phyloP scores from a whole-genome alignment of 208 protist genomes.

The Porcisia hertigi region DNA sequence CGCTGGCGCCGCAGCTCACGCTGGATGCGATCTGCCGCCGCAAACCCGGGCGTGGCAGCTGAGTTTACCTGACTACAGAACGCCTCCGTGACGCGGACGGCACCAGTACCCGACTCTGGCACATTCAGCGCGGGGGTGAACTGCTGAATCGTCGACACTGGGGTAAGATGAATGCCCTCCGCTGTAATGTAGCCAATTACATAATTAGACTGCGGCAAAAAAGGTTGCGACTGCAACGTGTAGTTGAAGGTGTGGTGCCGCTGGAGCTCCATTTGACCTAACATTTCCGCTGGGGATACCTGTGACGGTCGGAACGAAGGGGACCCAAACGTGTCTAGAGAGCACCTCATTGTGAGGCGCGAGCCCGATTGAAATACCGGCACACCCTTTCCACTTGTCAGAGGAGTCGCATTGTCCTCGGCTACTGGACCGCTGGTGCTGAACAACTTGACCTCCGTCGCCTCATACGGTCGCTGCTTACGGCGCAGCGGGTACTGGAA shows the following conservation, averaged over 20 bases:
- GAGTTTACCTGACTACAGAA: slow-evolving; percentile 50
- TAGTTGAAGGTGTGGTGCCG: slow-evolving; percentile 57
- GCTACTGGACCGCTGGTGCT: slow-evolving; percentile 35
- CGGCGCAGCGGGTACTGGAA: slow-evolving; percentile 87
- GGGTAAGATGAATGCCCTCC: slow-evolving; percentile 70
- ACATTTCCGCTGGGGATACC: not conserved
- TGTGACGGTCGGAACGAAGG: slow-evolving; percentile 43
- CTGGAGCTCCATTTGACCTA: slow-evolving; percentile 27
- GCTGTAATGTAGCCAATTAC: slow-evolving; percentile 52
- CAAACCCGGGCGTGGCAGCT: slow-evolving; percentile 38
- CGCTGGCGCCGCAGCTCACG: slow-evolving; percentile 74
- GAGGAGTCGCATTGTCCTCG: not conserved
- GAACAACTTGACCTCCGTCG: slow-evolving; percentile 61
- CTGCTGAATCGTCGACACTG: slow-evolving; percentile 55
- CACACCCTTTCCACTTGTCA: slow-evolving; percentile 1
- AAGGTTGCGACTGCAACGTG: slow-evolving; percentile 73
- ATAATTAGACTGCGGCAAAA: slow-evolving; percentile 70
- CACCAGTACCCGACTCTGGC: slow-evolving; percentile 9
- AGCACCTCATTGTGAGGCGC: slow-evolving; percentile 70
- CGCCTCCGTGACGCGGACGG: slow-evolving; percentile 34
- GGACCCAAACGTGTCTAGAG: slow-evolving; percentile 79
- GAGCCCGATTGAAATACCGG: slow-evolving; percentile 43
- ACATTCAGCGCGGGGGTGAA: slow-evolving; percentile 31
- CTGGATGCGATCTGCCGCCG: slow-evolving; percentile 61
- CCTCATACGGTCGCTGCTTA: slow-evolving; percentile 73